These are phyloP conservation scores for Candida qinlingensis DNA, from an alignment of 805 yeast species.

Conservation along the genomic window DNA sequence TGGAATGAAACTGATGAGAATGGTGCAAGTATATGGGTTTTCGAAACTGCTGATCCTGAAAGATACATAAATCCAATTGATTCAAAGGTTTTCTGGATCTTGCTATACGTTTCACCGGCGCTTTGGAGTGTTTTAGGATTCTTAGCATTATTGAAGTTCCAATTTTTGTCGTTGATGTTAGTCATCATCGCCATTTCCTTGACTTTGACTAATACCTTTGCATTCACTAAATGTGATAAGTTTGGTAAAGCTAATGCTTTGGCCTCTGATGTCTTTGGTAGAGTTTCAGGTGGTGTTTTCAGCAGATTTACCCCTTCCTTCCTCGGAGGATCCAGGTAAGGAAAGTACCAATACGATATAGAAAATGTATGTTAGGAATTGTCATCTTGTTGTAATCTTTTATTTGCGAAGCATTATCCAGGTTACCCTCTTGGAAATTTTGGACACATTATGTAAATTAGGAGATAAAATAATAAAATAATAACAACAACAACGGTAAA, in stretches of 20 bases:
- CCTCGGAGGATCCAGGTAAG: slow-evolving; percentile 1
- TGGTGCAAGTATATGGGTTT: slow-evolving; percentile 63
- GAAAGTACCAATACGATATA: neutral
- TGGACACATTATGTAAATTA: too few species aligned
- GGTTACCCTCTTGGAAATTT: too few species aligned
- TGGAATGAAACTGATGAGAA: slow-evolving; percentile 79
- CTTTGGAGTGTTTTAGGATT: slow-evolving; percentile 73
- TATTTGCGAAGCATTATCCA: too few species aligned
- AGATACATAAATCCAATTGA: slow-evolving; percentile 84
- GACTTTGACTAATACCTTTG: slow-evolving; percentile 78
- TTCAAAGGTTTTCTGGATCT: slow-evolving; percentile 81
- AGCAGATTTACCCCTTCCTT: slow-evolving; percentile 38
- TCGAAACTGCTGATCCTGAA: slow-evolving; percentile 74
- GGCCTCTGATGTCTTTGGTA: slow-evolving; percentile 53
- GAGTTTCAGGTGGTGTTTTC: slow-evolving; percentile 42
- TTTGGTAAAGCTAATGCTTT: slow-evolving; percentile 77
- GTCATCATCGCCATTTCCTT: slow-evolving; percentile 65
- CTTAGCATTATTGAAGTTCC: slow-evolving; percentile 72
- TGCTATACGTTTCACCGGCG: slow-evolving; percentile 69
- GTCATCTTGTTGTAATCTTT: too few species aligned
- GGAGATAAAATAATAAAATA: too few species aligned
- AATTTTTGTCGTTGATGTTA: slow-evolving; percentile 59
- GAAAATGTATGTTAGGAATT: too few species aligned
- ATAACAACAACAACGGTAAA: too few species aligned
- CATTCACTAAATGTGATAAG: slow-evolving; percentile 88